Base-by-base conservation (phyloP, 108 stramenopile genomes). In the Stephanodiscus minutulus region DNA sequence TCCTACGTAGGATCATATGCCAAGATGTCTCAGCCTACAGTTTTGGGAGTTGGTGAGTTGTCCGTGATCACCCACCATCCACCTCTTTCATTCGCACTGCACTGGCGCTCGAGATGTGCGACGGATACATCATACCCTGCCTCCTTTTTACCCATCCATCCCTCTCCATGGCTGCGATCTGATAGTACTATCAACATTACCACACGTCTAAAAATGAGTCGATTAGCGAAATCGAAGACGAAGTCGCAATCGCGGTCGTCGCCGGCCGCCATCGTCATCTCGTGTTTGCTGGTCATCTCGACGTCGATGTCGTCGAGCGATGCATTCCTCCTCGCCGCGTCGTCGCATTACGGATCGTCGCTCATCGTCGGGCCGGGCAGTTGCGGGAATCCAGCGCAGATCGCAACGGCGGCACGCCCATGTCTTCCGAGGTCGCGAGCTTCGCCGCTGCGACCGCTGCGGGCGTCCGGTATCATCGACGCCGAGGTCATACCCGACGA, bases 381-480 rank as follows among this genome's bases (percentile, higher is more conserved):
- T 13, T 17, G 1, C 15, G 43, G 43, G 1, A 0, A 44, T 44
- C 0, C 15, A n/a, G 13, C 43, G 15, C 15, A 13, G 24, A 5
- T 25, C 20, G 7, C 18, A 21, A 52, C 50, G 8, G 39, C 39
- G 39, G 5, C 3, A 5, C 35, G 35, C 35, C 11, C 7, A 9
- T 11, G 39, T 39, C 39, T 4, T 39, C 39, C 10, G 7, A 8
- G 39, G 7, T 39, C 8, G 8, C 39, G 8, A 39, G 1, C 39
- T 4, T 9, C 39, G 39, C 8, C 7, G 7, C 39, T 39, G 39
- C 39, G 7, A 9, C 48, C 3, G 48, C 48, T 64, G 29, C 63
- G 28, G n/a, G 24, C 44, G 21, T 52, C 61, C 31, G 53, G 65
- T 60, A 72, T 79, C 24, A 79, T 79, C 29, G 77, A 79, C 53